These are phyloP conservation scores for Fusarium albosuccineum DNA, from an alignment of 2,329 filamentous ascomycete species.

Conservation along the genomic window DNA sequence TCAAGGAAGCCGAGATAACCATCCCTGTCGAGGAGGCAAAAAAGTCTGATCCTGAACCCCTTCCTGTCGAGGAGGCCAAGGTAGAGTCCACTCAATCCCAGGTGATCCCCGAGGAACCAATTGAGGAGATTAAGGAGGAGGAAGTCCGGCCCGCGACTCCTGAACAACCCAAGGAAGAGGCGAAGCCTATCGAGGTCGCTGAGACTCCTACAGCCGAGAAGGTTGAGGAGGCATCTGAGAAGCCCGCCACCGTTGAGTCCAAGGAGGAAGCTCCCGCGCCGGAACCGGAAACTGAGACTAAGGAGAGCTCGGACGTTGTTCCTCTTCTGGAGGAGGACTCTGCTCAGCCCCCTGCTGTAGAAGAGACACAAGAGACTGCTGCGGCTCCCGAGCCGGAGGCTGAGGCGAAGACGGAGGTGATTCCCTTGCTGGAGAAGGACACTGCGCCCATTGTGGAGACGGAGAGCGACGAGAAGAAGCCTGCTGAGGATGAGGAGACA, in stretches of 20 bases:
- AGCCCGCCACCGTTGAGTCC: not conserved
- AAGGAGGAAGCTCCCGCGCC: conserved; percentile 2
- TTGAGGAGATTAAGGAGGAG: conserved; percentile 9
- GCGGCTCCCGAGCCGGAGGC: conserved; percentile 9
- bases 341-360: conserved; percentile 13
- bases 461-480: conserved; percentile 12
- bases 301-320: conserved; percentile 19
- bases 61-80: conserved; percentile 18
- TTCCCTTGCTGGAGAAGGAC: conserved; percentile 32
- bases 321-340: conserved; percentile 32
- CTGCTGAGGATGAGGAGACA: conserved; percentile 15
- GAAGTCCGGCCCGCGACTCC: conserved; percentile 10
- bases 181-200: not conserved
- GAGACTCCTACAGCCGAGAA: conserved; percentile 28
- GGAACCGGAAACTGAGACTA: conserved; percentile 15
- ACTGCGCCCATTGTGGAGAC: conserved; percentile 7
- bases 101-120: conserved; percentile 13
- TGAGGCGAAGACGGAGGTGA: conserved; percentile 16
- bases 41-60: conserved; percentile 15
- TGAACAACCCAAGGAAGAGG: conserved; percentile 12
- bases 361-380: conserved; percentile 21
- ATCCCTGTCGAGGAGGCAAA: conserved; percentile 3
- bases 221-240: conserved; percentile 18
- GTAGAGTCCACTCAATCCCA: conserved; percentile 26
- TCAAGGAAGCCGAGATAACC: conserved; percentile 7